Evolutionary conservation across 441 rosid genomes (phyloP), one percentile per base, ranked within the genome.

Genomic region (Pelargonium myrrhifolium): DNA sequence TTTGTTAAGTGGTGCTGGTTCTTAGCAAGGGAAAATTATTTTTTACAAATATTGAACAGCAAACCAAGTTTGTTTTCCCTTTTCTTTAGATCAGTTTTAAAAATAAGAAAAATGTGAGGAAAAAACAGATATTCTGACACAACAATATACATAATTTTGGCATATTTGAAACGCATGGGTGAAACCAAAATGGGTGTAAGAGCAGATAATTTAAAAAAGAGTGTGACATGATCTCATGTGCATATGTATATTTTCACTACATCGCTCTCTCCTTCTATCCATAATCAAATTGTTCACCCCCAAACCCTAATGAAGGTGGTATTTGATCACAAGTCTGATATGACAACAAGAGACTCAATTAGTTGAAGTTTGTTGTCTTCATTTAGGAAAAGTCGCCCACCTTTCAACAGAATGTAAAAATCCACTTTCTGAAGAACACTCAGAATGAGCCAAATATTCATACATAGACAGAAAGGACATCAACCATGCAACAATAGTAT

Each of bases 221-320:
- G 56, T 51, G 56, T 15, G 21, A n/a, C 17, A 51, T 35, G 39
- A 35, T 14, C 56, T 6, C 56, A 51, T 51, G 15, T 14, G 56
- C 56, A 51, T 51, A 51, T 51, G 9, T 51, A 51, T 15, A 51
- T n/a, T 51, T 51, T 51, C 56, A 51, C 20, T 51, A 51, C 9
- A 14, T 51, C 15, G 20, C 39, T 35, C 39, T 35, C 39, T 55
- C 26, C 10, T 6, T 22, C 26, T 55, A 55, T 55, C 10, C 60
- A 18, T 55, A 22, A 20, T 55, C 60, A 55, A 15, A 6, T 55
- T 18, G 60, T 55, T 22, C 9, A 18, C 24, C 26, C 10, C 60
- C 60, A 55, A 18, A 55, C 60, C 60, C 18, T 55, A 55, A 18
- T 55, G 61, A 56, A 56, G 61, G 26, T 56, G 5, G 28, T 20